Percentiles rank a stretch among this genome's conserved stretches.
Conservation (phyloP, 2,329 filamentous ascomycete species). For the Colletotrichum caudatum region DNA sequence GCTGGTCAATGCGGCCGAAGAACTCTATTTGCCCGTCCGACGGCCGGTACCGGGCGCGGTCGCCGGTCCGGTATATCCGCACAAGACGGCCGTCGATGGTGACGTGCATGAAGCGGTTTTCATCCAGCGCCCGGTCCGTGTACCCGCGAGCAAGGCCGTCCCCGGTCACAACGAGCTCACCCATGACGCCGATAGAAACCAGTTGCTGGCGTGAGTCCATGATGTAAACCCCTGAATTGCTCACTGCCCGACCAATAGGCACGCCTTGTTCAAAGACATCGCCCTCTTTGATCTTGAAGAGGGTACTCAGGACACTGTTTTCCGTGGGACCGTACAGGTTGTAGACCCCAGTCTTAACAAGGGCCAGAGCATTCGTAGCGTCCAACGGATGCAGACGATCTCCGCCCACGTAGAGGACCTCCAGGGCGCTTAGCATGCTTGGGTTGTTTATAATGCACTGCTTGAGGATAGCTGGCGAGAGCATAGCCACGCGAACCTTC, state of each 20-base stretch:
- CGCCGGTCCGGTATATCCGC: slow-evolving; percentile 47
- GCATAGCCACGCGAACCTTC: slow-evolving; percentile 52
- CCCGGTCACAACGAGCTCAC: slow-evolving; percentile 47
- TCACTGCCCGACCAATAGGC: slow-evolving; percentile 43
- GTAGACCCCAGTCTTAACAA: slow-evolving; percentile 16
- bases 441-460: slow-evolving; percentile 49
- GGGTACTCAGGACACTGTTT: slow-evolving; percentile 39
- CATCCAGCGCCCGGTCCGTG: slow-evolving; percentile 33
- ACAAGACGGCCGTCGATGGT: slow-evolving; percentile 20
- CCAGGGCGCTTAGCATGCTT: slow-evolving; percentile 47
- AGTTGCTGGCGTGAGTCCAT: slow-evolving; percentile 45
- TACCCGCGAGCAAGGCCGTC: slow-evolving; percentile 47
- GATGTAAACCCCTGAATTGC: slow-evolving; percentile 44
- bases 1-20: slow-evolving; percentile 47
- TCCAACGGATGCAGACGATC: slow-evolving; percentile 43
- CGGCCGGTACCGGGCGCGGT: slow-evolving; percentile 44
- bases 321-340: slow-evolving; percentile 44
- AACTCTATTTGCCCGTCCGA: slow-evolving; percentile 46
- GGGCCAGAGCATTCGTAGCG: slow-evolving; percentile 8
- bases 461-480: slow-evolving; percentile 41
- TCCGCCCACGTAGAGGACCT: slow-evolving; percentile 52
- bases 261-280: slow-evolving; percentile 37
- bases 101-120: slow-evolving; percentile 42
- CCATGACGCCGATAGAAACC: slow-evolving; percentile 46
- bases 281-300: slow-evolving; percentile 30